Percentiles rank a stretch among this genome's conserved stretches.
phyloP scores from a whole-genome alignment of 2,329 filamentous ascomycete species.

The Cytospora mali region DNA sequence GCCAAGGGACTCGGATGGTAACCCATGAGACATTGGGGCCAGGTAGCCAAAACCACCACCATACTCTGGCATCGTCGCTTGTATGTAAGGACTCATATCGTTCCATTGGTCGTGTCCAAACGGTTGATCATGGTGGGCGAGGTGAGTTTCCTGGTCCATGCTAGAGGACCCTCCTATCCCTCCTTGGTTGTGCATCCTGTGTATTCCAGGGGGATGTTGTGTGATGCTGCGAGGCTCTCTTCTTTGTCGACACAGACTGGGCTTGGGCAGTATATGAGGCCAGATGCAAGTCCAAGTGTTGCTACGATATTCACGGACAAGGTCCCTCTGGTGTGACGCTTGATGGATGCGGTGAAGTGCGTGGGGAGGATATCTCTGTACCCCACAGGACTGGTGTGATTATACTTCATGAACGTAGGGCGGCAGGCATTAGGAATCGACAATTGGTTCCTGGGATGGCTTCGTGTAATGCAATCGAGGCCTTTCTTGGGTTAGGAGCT shows the following conservation, averaged over 20 bases:
- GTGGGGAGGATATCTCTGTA: constrained; percentile 34
- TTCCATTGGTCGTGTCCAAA: constrained; percentile 56
- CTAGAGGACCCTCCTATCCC: constrained; percentile 43
- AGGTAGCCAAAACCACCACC: constrained; percentile 62
- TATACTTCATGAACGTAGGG: constrained; percentile 47
- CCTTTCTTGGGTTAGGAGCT: constrained; percentile 38
- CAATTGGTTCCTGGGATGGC: constrained; percentile 43
- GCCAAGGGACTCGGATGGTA: constrained; percentile 54
- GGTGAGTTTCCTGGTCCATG: constrained; percentile 51
- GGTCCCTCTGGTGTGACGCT: constrained; percentile 22
- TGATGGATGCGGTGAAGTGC: constrained; percentile 33
- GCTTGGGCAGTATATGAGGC: not conserved
- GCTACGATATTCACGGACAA: constrained; percentile 3
- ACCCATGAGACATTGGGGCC: constrained; percentile 49
- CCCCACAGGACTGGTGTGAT: constrained; percentile 39
- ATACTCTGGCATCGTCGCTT: constrained; percentile 72
- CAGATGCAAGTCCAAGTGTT: constrained; percentile 28
- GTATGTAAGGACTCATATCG: constrained; percentile 64
- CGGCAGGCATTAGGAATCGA: constrained; percentile 52
- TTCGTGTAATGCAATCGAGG: constrained; percentile 23
- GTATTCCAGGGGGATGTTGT: constrained; percentile 19
- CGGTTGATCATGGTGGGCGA: constrained; percentile 45
- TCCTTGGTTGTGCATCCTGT: constrained; percentile 50
- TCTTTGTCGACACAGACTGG: not conserved
- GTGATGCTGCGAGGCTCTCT: not conserved